Percentiles rank a stretch among this genome's conserved stretches.
These are phyloP conservation scores for Aureobasidium sp. DNA, from an alignment of 2,329 filamentous ascomycete species.

Conservation along the genomic window DNA sequence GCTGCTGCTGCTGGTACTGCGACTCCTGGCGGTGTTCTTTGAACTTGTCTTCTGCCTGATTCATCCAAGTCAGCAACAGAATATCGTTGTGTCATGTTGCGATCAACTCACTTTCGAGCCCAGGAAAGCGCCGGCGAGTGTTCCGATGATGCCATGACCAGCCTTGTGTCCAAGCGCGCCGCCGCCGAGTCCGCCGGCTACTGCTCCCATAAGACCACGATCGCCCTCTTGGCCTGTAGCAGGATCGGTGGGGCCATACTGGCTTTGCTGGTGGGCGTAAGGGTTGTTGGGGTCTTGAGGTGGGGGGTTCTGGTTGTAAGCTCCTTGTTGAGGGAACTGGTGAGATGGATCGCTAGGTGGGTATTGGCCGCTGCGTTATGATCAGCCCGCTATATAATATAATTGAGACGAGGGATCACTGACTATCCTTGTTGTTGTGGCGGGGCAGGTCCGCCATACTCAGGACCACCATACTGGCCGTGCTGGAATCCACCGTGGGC, in stretches of 20 bases:
- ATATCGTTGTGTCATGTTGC: not conserved
- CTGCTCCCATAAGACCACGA: conserved; percentile 48
- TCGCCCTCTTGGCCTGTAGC: conserved; percentile 44
- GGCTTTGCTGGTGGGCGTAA: conserved; percentile 26
- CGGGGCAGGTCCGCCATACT: conserved; percentile 25
- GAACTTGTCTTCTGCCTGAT: conserved; percentile 40
- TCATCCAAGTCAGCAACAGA: not conserved
- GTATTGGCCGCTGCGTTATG: conserved; percentile 19
- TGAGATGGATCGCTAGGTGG: conserved; percentile 16
- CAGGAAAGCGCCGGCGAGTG: conserved; percentile 48
- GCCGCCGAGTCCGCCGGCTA: conserved; percentile 50
- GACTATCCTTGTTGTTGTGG: conserved; percentile 25
- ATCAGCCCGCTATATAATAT: conserved; percentile 19
- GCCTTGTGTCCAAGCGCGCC: conserved; percentile 48
- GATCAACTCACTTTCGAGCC: conserved; percentile 36
- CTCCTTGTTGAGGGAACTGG: conserved; percentile 30
- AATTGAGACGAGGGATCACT: conserved; percentile 19
- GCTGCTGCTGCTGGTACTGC: not conserved
- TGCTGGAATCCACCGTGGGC: conserved; percentile 42
- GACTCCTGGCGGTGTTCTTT: conserved; percentile 33
- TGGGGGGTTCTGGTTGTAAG: conserved; percentile 30
- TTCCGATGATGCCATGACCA: conserved; percentile 50
- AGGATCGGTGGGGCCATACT: conserved; percentile 37
- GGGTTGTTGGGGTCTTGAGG: conserved; percentile 27
- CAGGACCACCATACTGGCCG: conserved; percentile 27